Percentiles rank a stretch among this genome's conserved stretches.
These are phyloP conservation scores for Vanrija sp. DNA, from an alignment of 1,284 basidiomycete genomes.

Conservation along the genomic window DNA sequence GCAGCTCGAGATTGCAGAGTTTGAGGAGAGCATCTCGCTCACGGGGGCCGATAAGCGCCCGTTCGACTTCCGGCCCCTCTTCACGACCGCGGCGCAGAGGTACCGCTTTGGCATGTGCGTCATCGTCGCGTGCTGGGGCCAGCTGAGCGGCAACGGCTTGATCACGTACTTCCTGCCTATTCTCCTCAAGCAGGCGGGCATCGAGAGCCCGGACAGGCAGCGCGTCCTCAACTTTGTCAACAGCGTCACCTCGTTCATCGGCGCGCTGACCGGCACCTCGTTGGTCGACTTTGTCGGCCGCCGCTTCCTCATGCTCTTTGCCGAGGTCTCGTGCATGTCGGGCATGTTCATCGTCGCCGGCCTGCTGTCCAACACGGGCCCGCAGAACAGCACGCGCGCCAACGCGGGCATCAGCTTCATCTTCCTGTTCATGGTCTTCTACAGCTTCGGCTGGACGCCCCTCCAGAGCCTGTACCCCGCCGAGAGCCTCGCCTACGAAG, in stretches of 20 bases:
- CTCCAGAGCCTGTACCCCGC: slow-evolving; percentile 59
- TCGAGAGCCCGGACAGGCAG: slow-evolving; percentile 23
- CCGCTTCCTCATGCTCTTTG: slow-evolving; percentile 28
- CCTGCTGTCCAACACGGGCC: slow-evolving; percentile 22
- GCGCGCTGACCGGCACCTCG: slow-evolving; percentile 27
- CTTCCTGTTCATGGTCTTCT: slow-evolving; percentile 22
- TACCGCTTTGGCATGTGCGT: slow-evolving; percentile 56
- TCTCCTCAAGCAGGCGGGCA: slow-evolving; percentile 27
- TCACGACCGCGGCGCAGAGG: slow-evolving; percentile 52
- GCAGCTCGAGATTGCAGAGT: slow-evolving; percentile 56
- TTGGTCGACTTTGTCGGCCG: slow-evolving; percentile 29
- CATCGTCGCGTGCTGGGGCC: slow-evolving; percentile 38
- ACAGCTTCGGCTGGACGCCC: slow-evolving; percentile 57
- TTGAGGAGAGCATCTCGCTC: slow-evolving; percentile 53
- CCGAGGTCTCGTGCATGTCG: slow-evolving; percentile 15
- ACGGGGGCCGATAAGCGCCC: slow-evolving; percentile 42
- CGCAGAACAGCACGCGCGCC: slow-evolving; percentile 19
- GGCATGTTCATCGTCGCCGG: slow-evolving; percentile 34
- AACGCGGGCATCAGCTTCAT: slow-evolving; percentile 35
- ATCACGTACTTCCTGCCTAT: slow-evolving; percentile 48
- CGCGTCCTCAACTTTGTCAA: slow-evolving; percentile 33
- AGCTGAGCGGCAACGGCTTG: slow-evolving; percentile 32
- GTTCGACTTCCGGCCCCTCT: slow-evolving; percentile 59
- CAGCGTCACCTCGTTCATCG: slow-evolving; percentile 25
- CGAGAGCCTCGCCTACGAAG: slow-evolving; percentile 56